A percentile compares a stretch with the other conserved stretches of the same genome.
These are phyloP conservation scores for Tubosaeta sp. DNA, from an alignment of 768 basidiomycete genomes.

Conservation along the genomic window DNA sequence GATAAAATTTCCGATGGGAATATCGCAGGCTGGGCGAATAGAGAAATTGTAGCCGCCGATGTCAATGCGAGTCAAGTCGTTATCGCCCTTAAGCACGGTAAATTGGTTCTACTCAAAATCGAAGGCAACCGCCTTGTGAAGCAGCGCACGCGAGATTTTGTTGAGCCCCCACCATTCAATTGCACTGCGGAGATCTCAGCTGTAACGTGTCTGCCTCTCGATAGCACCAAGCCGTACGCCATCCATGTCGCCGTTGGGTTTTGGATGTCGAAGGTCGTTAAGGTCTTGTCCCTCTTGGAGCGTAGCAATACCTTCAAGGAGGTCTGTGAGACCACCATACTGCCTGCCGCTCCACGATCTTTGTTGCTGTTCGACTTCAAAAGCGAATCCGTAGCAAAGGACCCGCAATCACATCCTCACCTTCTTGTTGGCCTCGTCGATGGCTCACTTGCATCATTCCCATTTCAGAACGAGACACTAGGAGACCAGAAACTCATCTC, in stretches of 20 bases:
- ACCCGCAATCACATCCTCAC: constrained; percentile 42
- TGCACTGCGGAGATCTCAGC: constrained; percentile 58
- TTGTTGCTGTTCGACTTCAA: constrained; percentile 60
- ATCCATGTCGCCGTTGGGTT: constrained; percentile 60
- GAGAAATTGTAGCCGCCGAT: constrained; percentile 63
- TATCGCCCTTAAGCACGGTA: constrained; percentile 54
- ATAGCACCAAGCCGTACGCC: constrained; percentile 44
- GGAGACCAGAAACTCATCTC: constrained; percentile 55
- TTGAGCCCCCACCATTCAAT: constrained; percentile 13
- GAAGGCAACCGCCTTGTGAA: constrained; percentile 36
- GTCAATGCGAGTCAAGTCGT: constrained; percentile 66
- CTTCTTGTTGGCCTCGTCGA: constrained; percentile 73
- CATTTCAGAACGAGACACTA: constrained; percentile 39
- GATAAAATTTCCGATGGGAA: constrained; percentile 24
- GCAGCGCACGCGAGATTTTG: constrained; percentile 22
- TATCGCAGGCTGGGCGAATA: constrained; percentile 20
- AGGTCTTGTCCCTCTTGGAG: constrained; percentile 44
- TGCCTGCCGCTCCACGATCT: constrained; percentile 45
- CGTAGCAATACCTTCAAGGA: constrained; percentile 12
- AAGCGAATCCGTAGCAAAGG: constrained; percentile 28
- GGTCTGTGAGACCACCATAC: constrained; percentile 20
- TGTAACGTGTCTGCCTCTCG: constrained; percentile 58
- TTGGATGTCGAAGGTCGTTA: constrained; percentile 66
- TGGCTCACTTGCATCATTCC: constrained; percentile 61
- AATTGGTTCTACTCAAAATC: constrained; percentile 48